Base-by-base conservation (phyloP, 2,329 filamentous ascomycete species). In the Ophiostoma australiae region DNA sequence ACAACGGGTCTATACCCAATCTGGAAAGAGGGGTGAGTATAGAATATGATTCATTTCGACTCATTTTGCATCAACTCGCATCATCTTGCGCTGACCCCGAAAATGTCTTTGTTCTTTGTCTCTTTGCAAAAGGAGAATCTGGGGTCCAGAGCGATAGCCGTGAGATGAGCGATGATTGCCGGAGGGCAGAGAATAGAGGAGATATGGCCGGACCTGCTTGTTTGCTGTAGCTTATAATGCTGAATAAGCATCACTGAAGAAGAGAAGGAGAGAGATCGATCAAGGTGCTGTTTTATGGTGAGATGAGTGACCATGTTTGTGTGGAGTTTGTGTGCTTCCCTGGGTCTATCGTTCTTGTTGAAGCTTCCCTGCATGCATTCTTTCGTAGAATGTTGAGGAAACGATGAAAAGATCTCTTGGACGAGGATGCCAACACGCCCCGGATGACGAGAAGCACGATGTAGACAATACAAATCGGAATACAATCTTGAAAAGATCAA, bases 11-110 rank as follows among this genome's bases (percentile, higher is more conserved):
- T 73, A 72, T 23, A 17, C 31, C 61, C 11, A 41, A 68, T 69
- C 13, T 13, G 37, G 33, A 20, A 15, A n/a, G 67, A 35, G 72
- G 69, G 10, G 74, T 75, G 72, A 1, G 31, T 31, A 31, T 74
- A 75, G 63, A 66, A 1, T 55, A 75, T 75, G 74, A 75, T 69
- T 75, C 74, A 75, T 75, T 73, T 70, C 63, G 73, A 66, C 52
- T 75, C 74, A 75, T n/a, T 71, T 23, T 72, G 71, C 67, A 70
- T 70, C 72, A 72, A 3, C 27, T 2, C 17, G n/a, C 67, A 13
- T 23, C 67, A 67, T 7, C 11, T 31, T 8, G 13, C 58, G 41
- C 41, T 44, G 41, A 44, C 41, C 15, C 10, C 41, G 41, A 20
- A 20, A 44, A 13, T 44, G 8, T 39, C 39, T 41, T 41, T 15